Conservation (phyloP, 2,329 filamentous ascomycete species). For the Diaporthe velutina region DNA sequence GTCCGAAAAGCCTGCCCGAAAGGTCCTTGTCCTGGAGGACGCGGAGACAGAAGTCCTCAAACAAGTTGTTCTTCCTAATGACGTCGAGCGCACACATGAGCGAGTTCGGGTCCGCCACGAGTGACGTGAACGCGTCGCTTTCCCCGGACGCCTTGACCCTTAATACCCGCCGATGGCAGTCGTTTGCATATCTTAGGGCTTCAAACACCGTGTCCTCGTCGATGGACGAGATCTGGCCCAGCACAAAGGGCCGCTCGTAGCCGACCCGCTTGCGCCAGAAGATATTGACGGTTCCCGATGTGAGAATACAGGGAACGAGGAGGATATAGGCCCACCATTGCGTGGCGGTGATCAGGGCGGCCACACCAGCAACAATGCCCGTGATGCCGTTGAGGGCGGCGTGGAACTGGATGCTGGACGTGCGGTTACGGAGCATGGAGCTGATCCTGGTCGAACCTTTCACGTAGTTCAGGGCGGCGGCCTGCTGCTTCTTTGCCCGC, state of each 20-base stretch:
- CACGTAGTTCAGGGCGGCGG: constrained; percentile 44
- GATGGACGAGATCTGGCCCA: constrained; percentile 37
- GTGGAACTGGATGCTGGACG: constrained; percentile 58
- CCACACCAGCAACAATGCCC: constrained; percentile 61
- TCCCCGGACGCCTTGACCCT: constrained; percentile 23
- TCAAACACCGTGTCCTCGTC: constrained; percentile 44
- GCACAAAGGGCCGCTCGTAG: constrained; percentile 55
- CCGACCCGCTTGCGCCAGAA: constrained; percentile 62
- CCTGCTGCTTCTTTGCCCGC: constrained; percentile 55
- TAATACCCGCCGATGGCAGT: constrained; percentile 33
- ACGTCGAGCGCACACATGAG: constrained; percentile 42
- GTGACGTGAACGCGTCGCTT: constrained; percentile 34
- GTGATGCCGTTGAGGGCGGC: constrained; percentile 58
- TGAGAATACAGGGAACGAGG: constrained; percentile 62
- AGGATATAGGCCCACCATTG: constrained; percentile 67
- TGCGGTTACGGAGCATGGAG: constrained; percentile 51
- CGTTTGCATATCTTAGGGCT: constrained; percentile 46
- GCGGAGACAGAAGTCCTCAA: constrained; percentile 44
- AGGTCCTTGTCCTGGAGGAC: constrained; percentile 29
- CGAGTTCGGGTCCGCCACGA: constrained; percentile 41
- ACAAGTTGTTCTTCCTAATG: constrained; percentile 43
- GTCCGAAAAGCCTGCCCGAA: constrained; percentile 19
- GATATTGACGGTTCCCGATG: constrained; percentile 60
- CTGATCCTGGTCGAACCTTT: constrained; percentile 44
- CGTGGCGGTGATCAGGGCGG: constrained; percentile 63